Evolutionary conservation across 345 rosid species (phyloP), one percentile per base, ranked within the genome.

Genomic region (Combretum micranthum): DNA sequence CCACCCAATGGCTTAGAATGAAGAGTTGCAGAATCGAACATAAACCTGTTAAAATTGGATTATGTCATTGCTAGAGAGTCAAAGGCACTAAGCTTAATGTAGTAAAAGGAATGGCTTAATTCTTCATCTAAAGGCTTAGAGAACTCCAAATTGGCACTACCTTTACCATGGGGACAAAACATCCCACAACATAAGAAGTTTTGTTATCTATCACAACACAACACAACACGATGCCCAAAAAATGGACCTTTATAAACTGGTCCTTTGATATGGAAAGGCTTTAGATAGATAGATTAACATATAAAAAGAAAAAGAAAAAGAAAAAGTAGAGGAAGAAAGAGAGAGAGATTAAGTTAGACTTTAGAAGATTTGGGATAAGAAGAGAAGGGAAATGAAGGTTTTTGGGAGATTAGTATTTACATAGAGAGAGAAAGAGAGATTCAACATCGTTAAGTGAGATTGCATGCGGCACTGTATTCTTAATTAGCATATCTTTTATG

Each of bases 11-110:
- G 82, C 65, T 90, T 96, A 0, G 97, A 90, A 79, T 90, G 96
- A 57, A 90, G 77, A 26, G 91, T 83, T 68, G 94, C 87, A 2
- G 97, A 90, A 83, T 87, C 96, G 75, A 85, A 80, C 0, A 96
- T 90, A 66, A 83, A 87, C 80, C 97, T 88, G 83, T 87, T 94
- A 1, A 96, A 90, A 68, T 85, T 90, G 12, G 77, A 85, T 0
- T 96, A 96, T 48, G 97, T 87, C 49, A 87, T 90, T 59, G 83
- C 89, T 15, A 94, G 97, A 53, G 97, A 87, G 59, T 87, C 96
- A 23, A 83, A 90, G 67, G 78, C 73, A 1, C 78, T 68, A n/a
- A 91, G 97, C 80, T 96, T 81, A 42, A 90, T 84, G 62, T 87
- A 90, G 63, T 96, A 91, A 53, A 91, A 91, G 16, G 98, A 91